These are phyloP conservation scores for Russula olivacea DNA, from an alignment of 768 basidiomycete species.

Conservation along the genomic window DNA sequence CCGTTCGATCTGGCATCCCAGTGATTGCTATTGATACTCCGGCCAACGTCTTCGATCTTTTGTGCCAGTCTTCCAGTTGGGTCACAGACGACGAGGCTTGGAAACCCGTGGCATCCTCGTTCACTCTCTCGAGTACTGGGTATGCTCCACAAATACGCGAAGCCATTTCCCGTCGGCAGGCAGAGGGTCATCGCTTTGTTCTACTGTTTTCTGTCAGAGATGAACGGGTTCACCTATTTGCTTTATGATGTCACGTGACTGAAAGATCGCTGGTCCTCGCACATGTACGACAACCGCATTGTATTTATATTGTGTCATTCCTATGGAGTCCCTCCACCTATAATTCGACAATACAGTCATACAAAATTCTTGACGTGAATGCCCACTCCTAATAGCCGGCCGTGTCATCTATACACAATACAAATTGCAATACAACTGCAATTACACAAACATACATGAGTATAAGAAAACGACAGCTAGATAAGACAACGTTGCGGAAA, in stretches of 20 bases:
- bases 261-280: background rate
- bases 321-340: background rate
- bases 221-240: slow-evolving; percentile 59
- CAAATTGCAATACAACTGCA: background rate
- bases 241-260: slow-evolving; percentile 18
- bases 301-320: background rate
- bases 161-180: slow-evolving; percentile 52
- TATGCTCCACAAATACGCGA: slow-evolving; percentile 70
- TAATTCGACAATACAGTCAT: background rate
- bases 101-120: slow-evolving; percentile 50
- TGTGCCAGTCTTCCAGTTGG: slow-evolving; percentile 57
- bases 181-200: slow-evolving; percentile 57
- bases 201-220: slow-evolving; percentile 64
- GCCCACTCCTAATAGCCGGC: background rate
- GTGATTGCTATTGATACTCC: slow-evolving; percentile 70
- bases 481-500: background rate
- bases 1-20: slow-evolving; percentile 55
- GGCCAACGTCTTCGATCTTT: slow-evolving; percentile 51
- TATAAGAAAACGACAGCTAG: background rate
- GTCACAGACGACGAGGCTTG: slow-evolving; percentile 70
- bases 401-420: background rate
- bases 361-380: background rate
- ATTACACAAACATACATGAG: background rate
- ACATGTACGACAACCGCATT: background rate
- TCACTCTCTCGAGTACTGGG: slow-evolving; percentile 51